Evolutionary conservation across 2,329 filamentous ascomycete species (phyloP), one percentile per base, ranked within the genome.

Genomic region (Exophiala xenobiotica): DNA sequence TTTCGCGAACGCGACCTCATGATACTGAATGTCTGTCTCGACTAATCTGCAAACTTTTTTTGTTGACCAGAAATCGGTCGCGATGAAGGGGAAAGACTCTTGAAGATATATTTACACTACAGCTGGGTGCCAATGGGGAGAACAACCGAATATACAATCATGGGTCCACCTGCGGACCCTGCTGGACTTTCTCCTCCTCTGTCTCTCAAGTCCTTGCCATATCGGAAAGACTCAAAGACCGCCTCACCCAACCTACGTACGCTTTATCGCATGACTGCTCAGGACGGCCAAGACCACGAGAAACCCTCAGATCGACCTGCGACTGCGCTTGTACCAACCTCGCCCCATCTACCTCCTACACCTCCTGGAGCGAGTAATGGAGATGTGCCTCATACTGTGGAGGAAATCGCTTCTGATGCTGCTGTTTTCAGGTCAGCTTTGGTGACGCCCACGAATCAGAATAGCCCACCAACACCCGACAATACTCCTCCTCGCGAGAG

Each of bases 401-500:
- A 48, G 12, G 46, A 57, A 40, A 24, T 33, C 9, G 33, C 49
- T 16, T 49, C 50, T 11, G 60, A 57, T 57, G 56, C 56, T 54
- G 62, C 51, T 54, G 63, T 61, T 56, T 58, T 56, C 31, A 46
- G 53, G 42, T 62, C 58, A 14, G 43, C 40, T 7, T 48, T 58
- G 24, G 56, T 57, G 43, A 64, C 58, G 12, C 59, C 53, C 14
- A 56, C 50, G 31, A 62, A 61, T 51, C 60, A 57, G 56, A 60
- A 49, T 61, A 67, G 50, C 58, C 59, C 48, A 50, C 86, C 85
- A 24, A 90, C 87, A 2, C 87, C 87, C 26, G 87, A 90, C 68
- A 79, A 86, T 39, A 90, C 87, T 12, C 87, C 86, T 46, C 87
- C 87, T 27, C 78, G 82, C 53, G 59, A 63, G 24, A 58, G 63